A percentile compares a stretch with the other conserved stretches of the same genome.
Evolutionary conservation across 2,329 filamentous ascomycete genomes (phyloP).

Genomic region (Gaeumannomyces sp.): DNA sequence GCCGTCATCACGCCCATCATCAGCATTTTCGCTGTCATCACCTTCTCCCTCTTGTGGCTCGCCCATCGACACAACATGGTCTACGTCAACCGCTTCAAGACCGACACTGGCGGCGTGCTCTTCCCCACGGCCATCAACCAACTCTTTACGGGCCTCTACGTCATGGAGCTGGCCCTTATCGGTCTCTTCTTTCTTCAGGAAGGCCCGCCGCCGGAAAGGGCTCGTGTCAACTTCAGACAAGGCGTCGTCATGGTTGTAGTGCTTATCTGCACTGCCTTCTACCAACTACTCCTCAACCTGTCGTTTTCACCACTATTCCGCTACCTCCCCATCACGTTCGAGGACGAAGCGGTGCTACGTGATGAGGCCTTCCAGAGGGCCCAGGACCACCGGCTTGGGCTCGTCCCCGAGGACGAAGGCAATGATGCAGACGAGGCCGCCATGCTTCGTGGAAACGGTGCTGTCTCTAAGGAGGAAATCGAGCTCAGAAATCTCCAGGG

Average conservation of each 20-base stretch:
- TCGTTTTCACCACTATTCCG: constrained; percentile 81
- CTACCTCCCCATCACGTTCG: constrained; percentile 89
- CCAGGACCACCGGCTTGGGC: constrained; percentile 63
- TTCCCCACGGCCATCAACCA: constrained; percentile 94
- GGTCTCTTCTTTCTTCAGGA: constrained; percentile 79
- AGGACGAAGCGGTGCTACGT: constrained; percentile 88
- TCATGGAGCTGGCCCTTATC: constrained; percentile 87
- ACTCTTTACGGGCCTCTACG: constrained; percentile 87
- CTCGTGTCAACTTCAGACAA: constrained; percentile 37
- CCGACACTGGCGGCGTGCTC: constrained; percentile 86
- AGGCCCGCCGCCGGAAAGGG: constrained; percentile 46
- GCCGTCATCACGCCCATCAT: constrained; percentile 85
- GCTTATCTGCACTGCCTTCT: constrained; percentile 63
- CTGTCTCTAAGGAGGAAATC: constrained; percentile 25
- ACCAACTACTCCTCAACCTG: constrained; percentile 72
- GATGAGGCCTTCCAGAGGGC: constrained; percentile 82
- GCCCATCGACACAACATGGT: constrained; percentile 96
- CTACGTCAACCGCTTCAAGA: constrained; percentile 83
- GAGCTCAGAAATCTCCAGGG: constrained; percentile 27
- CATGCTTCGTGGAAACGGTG: constrained; percentile 20
- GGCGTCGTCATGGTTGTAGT: constrained; percentile 80
- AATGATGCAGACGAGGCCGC: constrained; percentile 29
- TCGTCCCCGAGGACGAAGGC: constrained; percentile 43
- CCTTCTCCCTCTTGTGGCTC: constrained; percentile 85
- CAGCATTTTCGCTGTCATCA: constrained; percentile 86